These are phyloP conservation scores for Aspergillus cavernicola DNA, from an alignment of 495 filamentous ascomycete genomes.

Conservation along the genomic window DNA sequence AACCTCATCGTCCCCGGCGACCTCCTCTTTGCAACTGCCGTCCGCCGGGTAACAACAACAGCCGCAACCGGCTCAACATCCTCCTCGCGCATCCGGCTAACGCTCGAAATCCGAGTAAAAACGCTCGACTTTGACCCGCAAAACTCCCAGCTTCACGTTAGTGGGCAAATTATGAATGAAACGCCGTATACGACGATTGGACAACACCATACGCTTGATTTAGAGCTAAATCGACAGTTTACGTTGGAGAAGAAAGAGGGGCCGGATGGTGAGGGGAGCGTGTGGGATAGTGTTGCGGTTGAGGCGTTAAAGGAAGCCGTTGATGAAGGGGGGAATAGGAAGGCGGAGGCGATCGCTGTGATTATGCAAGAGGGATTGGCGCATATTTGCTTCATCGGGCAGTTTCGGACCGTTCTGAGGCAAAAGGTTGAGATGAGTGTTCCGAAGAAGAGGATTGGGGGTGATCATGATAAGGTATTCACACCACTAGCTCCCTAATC, in stretches of 20 bases:
- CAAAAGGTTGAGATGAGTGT: constrained; percentile 82
- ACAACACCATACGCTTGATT: constrained; percentile 83
- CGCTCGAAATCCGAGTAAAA: constrained; percentile 76
- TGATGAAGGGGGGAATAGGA: constrained; percentile 63
- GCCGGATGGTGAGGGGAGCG: constrained; percentile 48
- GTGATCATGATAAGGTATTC: constrained; percentile 62
- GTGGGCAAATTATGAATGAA: constrained; percentile 75
- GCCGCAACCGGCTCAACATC: constrained; percentile 68
- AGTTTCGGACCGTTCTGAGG: constrained; percentile 82
- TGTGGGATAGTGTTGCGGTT: constrained; percentile 88
- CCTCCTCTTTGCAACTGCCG: constrained; percentile 73
- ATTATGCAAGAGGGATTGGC: constrained; percentile 94
- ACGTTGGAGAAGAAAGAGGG: constrained; percentile 65
- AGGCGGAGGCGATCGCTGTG: constrained; percentile 77
- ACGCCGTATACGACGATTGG: constrained; percentile 81
- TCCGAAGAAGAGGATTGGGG: constrained; percentile 66
- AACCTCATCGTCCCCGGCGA: constrained; percentile 85
- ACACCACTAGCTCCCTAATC: not conserved
- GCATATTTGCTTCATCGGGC: constrained; percentile 90
- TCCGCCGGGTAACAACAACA: constrained; percentile 73
- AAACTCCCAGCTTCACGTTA: constrained; percentile 78
- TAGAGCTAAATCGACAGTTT: constrained; percentile 84
- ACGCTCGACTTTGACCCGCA: constrained; percentile 86
- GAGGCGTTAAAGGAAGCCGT: constrained; percentile 75
- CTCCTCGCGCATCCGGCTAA: constrained; percentile 72